Percentiles rank a stretch among this genome's conserved stretches.
These are phyloP conservation scores for Candida labiduridarum DNA, from an alignment of 1,139 yeast species.

Conservation along the genomic window DNA sequence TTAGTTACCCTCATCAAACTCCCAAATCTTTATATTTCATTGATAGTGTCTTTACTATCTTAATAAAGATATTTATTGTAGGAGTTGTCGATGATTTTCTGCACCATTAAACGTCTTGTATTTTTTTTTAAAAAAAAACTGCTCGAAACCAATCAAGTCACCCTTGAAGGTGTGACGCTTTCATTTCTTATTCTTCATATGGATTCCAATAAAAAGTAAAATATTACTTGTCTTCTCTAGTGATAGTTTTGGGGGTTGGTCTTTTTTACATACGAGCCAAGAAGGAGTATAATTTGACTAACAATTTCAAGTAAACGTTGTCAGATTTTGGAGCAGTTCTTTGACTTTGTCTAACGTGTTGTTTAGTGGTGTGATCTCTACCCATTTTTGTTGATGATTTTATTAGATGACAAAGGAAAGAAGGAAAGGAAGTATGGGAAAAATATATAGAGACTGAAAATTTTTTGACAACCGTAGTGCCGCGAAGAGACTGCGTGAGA, in stretches of 20 bases:
- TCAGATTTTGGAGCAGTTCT: slow-evolving; percentile 99
- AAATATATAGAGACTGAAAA: slow-evolving; percentile 3
- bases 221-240: slow-evolving; percentile 8
- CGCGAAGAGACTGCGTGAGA: background rate
- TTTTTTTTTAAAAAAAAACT: background rate
- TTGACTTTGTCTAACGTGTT: slow-evolving; percentile 95
- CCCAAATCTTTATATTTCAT: slow-evolving; percentile 7
- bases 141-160: slow-evolving; percentile 11
- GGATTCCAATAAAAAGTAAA: slow-evolving; percentile 1
- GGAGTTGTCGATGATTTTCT: slow-evolving; percentile 9
- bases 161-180: background rate
- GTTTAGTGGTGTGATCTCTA: slow-evolving; percentile 96
- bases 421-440: background rate
- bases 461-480: slow-evolving; percentile 3
- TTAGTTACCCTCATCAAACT: slow-evolving; percentile 11
- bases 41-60: slow-evolving; percentile 17
- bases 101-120: background rate
- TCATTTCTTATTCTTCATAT: background rate
- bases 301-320: slow-evolving; percentile 96
- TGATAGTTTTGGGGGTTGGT: background rate
- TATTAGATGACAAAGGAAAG: slow-evolving; percentile 5
- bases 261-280: slow-evolving; percentile 86
- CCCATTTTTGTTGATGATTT: slow-evolving; percentile 61
- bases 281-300: slow-evolving; percentile 98
- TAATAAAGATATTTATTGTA: slow-evolving; percentile 4